Percentiles rank a stretch among this genome's conserved stretches.
phyloP scores from a whole-genome alignment of 768 basidiomycete species.

The Symmetrospora coprosmae region DNA sequence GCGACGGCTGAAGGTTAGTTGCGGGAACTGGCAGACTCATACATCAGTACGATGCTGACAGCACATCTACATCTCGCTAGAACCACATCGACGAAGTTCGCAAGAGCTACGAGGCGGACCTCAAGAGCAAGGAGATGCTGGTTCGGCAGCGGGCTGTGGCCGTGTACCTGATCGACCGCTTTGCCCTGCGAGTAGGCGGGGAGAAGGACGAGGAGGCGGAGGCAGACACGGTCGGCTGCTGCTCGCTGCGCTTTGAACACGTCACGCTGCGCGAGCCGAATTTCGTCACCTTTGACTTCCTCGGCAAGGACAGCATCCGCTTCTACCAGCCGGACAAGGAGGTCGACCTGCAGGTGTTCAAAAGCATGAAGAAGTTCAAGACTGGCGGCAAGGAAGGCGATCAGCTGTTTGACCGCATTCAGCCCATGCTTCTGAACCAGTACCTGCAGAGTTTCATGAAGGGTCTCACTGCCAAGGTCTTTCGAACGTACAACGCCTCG shows the following conservation, averaged over 20 bases:
- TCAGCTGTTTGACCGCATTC: constrained; percentile 85
- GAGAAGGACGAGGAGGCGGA: constrained; percentile 99
- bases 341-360: constrained; percentile 86
- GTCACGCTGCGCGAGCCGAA: constrained; percentile 79
- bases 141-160: constrained; percentile 95
- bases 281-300: constrained; percentile 84
- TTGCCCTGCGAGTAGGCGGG: constrained; percentile 95
- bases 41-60: background rate
- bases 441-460: constrained; percentile 89
- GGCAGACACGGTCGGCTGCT: constrained; percentile 97
- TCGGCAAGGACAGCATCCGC: constrained; percentile 97
- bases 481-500: constrained; percentile 99
- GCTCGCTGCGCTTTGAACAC: constrained; percentile 91
- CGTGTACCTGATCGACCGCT: constrained; percentile 94
- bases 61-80: no score
- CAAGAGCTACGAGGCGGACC: constrained; percentile 65
- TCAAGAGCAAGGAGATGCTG: constrained; percentile 82
- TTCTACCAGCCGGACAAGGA: constrained; percentile 75
- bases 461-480: constrained; percentile 94
- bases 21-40: no score
- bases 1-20: constrained; percentile 71
- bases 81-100: constrained; percentile 75
- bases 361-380: constrained; percentile 95
- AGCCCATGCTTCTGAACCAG: constrained; percentile 79
- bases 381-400: constrained; percentile 65